phyloP scores from a whole-genome alignment of 495 filamentous ascomycete species.

The Clavariopsis aquatica region DNA sequence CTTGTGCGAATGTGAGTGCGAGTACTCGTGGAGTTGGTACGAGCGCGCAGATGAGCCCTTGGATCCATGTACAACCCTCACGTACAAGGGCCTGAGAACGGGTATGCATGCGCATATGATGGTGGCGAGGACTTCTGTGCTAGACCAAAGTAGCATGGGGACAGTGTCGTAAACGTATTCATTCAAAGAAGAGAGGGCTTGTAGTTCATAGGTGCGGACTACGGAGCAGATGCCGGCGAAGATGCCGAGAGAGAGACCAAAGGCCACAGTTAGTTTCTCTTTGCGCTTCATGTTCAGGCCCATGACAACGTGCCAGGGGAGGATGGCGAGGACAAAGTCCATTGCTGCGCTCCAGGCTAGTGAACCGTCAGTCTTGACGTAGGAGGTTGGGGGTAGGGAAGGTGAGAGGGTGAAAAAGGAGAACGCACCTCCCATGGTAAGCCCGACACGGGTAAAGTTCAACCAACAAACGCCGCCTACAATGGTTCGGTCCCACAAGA shows the following conservation, averaged over 20 bases:
- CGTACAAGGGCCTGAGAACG: conserved; percentile 37
- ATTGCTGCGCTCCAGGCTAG: conserved; percentile 26
- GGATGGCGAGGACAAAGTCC: conserved; percentile 25
- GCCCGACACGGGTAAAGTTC: conserved; percentile 20
- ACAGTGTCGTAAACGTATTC: conserved; percentile 43
- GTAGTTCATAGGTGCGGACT: conserved; percentile 16
- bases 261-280: conserved; percentile 19
- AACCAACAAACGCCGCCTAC: conserved; percentile 22
- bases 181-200: conserved; percentile 18
- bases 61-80: conserved; percentile 9
- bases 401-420: neutral
- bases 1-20: too few species aligned
- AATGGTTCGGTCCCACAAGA: conserved; percentile 23
- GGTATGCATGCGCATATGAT: conserved; percentile 51
- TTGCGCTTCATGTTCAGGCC: conserved; percentile 27
- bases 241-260: conserved; percentile 19
- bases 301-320: conserved; percentile 23
- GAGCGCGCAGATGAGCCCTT: neutral
- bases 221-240: conserved; percentile 23
- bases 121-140: conserved; percentile 49
- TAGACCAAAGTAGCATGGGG: conserved; percentile 49
- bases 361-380: too few species aligned
- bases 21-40: neutral
- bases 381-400: too few species aligned
- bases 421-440: conserved; percentile 17